Base-by-base conservation (phyloP, 139 green algal species). In the Chlamydomonas eustigma region DNA sequence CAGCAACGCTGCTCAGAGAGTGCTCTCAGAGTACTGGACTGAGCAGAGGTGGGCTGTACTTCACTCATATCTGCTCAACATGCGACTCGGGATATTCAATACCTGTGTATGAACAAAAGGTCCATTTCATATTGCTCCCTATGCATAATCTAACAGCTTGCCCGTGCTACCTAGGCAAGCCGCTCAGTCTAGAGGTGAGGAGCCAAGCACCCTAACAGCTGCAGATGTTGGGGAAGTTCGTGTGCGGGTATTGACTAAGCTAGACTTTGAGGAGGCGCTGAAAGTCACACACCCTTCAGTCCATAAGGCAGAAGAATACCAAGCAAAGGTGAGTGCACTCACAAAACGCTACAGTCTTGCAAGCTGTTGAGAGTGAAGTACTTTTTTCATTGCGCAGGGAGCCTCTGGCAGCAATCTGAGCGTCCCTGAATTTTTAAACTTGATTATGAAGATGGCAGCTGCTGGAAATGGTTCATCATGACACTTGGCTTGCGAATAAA, bases 1-100 rank as follows among this genome's bases (percentile, higher is more conserved):
- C 76, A 82, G 81, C 39, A 78, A 85, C 65, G 83, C 83, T 25
- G 83, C 83, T 0, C 83, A 88, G 44, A 39, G 69, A n/a, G 80
- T 84, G 34, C 75, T 88, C 8, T 71, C 64, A 18, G 77, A 88
- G 64, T 64, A 85, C 70, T 85, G 80, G 80, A 12, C 44, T 30
- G 22, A 35, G 36, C 39, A 80, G 44, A 12, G 50, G 72, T 36
- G 30, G 18, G 22, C 3, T 8, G 71, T n/a, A 28, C 3, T 18
- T 24, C 35, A 25, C 4, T 44, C 8, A 3, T 3, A 76, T 36
- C 38, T 5, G 68, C 34, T 30, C 3, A 28, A 3, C 24, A 3
- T 50, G 30, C 22, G 36, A 34, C 30, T 6, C 5, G 51, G 68
- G 3, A n/a, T n/a, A n/a, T n/a, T n/a, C n/a, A n/a, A n/a, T n/a